phyloP scores from a whole-genome alignment of 1,284 basidiomycete genomes.

The Sporisorium scitamineum region DNA sequence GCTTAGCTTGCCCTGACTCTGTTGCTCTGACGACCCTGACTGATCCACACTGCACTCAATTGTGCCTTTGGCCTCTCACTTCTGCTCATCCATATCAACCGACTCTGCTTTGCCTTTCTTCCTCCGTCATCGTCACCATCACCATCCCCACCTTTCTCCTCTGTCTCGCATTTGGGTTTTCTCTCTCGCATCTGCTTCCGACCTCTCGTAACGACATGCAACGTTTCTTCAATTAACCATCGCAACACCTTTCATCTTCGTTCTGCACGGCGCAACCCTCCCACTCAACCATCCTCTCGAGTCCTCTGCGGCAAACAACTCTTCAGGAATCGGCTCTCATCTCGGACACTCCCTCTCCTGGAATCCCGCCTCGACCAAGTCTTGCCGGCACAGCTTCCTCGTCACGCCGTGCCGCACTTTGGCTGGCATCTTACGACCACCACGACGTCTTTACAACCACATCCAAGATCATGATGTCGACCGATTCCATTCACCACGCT shows the following conservation, averaged over 20 bases:
- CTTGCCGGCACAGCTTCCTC: neutral
- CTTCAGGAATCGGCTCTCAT: neutral
- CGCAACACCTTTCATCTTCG: neutral
- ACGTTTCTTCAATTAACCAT: conserved; percentile 1
- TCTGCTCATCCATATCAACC: neutral
- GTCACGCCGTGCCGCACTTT: no score
- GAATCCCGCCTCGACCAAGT: neutral
- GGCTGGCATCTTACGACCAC: neutral
- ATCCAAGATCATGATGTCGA: conserved; percentile 35
- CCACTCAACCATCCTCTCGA: neutral
- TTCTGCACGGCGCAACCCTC: neutral
- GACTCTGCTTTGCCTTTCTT: neutral
- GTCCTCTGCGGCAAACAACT: neutral
- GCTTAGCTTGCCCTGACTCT: neutral
- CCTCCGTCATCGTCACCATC: neutral
- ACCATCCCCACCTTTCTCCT: neutral
- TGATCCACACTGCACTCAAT: neutral
- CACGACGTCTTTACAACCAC: neutral
- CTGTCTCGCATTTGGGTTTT: neutral
- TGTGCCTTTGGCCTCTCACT: neutral
- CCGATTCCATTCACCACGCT: conserved; percentile 44
- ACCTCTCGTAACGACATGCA: conserved; percentile 3
- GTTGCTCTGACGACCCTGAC: conserved; percentile 1
- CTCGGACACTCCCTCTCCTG: neutral
- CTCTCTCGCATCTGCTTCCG: neutral